Evolutionary conservation across 495 filamentous ascomycete genomes (phyloP), one percentile per base, ranked within the genome.

Genomic region (Aspergillus conjunctus): DNA sequence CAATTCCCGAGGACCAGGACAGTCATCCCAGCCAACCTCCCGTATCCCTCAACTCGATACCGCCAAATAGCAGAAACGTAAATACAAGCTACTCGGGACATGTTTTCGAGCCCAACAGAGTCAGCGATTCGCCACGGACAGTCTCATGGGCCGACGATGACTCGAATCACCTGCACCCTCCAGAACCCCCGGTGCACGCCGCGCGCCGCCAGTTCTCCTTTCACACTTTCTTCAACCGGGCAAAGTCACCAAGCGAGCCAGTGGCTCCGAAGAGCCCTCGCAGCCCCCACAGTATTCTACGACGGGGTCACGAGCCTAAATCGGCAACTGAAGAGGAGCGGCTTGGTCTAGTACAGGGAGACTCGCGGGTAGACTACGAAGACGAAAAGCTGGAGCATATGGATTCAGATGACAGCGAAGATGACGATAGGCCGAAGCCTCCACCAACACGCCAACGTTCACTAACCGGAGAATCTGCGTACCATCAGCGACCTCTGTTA

Each of bases 151-250:
- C 75, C 7, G 66, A 73, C 7, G 67, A 74, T 17, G 45, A 52
- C n/a, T 51, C 41, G 12, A 32, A 44, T 15, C 58, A 50, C n/a
- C 12, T 54, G 20, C 20, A 12, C 17, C 53, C 48, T 4, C 61
- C 66, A 34, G 65, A 64, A 14, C 62, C 65, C 1, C 64, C 66
- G 22, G 30, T 41, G 14, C 63, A 71, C 43, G 60, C 48, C 50
- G 77, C 79, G n/a, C 75, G 73, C 65, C 87, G 94, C 37, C 92
- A 97, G 70, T 98, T 97, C 77, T 92, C 88, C 30, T 98, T 98
- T 80, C 88, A 93, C 66, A 88, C 87, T 61, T 84, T 94, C 51
- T 91, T 97, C 72, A 77, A 79, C 59, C 67, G 79, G 68, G 67
- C 76, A 66, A 74, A 72, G 64, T 45, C 68, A 15, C 64, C 68